A percentile compares a stretch with the other conserved stretches of the same genome.
phyloP scores from a whole-genome alignment of 2,329 filamentous ascomycete genomes.

The Colletotrichum trifolii region DNA sequence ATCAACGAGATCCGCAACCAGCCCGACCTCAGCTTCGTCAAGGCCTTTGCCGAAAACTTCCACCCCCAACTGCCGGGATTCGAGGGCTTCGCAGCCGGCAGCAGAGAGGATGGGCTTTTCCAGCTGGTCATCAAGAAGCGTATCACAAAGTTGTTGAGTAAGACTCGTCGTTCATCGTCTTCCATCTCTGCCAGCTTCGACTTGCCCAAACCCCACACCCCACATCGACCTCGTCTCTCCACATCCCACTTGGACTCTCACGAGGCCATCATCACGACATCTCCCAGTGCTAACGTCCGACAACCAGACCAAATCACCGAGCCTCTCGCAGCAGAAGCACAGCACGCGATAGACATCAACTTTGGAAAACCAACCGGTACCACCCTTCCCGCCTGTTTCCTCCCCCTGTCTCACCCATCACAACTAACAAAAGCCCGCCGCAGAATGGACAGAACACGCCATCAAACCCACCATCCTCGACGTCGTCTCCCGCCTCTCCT shows the following conservation, averaged over 20 bases:
- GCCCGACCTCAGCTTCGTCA: conserved; percentile 34
- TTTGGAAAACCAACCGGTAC: conserved; percentile 25
- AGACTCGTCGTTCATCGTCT: background rate
- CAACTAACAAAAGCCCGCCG: background rate
- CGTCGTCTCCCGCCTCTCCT: conserved; percentile 61
- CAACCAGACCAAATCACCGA: conserved; percentile 27
- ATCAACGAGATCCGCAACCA: conserved; percentile 41
- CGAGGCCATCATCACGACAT: background rate
- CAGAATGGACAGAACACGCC: conserved; percentile 28
- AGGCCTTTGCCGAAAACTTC: conserved; percentile 26
- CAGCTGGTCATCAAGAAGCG: conserved; percentile 36
- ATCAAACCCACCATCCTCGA: conserved; percentile 28
- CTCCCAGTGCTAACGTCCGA: background rate
- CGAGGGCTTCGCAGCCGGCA: conserved; percentile 22
- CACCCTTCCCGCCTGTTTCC: no score
- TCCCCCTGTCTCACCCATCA: background rate
- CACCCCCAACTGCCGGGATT: conserved; percentile 37
- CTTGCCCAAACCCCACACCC: conserved; percentile 3
- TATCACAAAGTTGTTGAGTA: conserved; percentile 37
- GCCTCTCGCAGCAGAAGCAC: conserved; percentile 30
- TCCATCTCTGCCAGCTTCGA: background rate
- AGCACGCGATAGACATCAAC: conserved; percentile 9
- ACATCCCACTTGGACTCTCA: background rate
- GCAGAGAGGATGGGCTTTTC: conserved; percentile 23
- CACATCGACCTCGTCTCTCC: conserved; percentile 1